phyloP scores from a whole-genome alignment of 2,329 filamentous ascomycete species.

The Epichloe baconii region DNA sequence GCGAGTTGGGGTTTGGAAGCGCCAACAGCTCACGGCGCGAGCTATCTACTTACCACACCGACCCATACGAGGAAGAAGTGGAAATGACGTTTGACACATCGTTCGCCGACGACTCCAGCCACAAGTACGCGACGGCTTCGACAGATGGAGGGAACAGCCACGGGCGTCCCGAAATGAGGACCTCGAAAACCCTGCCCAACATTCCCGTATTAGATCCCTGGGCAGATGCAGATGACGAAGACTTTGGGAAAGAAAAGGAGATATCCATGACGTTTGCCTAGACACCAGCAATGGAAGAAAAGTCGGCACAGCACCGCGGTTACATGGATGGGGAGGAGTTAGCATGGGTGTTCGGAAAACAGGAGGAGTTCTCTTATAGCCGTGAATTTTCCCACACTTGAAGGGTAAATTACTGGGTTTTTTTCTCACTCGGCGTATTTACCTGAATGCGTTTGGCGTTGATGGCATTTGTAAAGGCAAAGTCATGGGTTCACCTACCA shows the following conservation, averaged over 20 bases:
- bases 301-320: neutral
- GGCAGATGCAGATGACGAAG: slow-evolving; percentile 55
- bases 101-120: slow-evolving; percentile 28
- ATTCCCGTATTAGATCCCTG: slow-evolving; percentile 49
- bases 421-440: neutral
- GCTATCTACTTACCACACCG: slow-evolving; percentile 15
- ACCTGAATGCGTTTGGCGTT: neutral
- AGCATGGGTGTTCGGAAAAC: neutral
- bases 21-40: slow-evolving; percentile 5
- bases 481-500: no score
- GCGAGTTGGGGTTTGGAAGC: slow-evolving; percentile 4
- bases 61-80: slow-evolving; percentile 35
- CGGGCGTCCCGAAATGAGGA: slow-evolving; percentile 17
- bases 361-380: neutral
- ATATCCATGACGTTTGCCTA: slow-evolving; percentile 74
- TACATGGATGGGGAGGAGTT: neutral
- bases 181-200: slow-evolving; percentile 36
- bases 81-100: slow-evolving; percentile 63
- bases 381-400: neutral
- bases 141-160: slow-evolving; percentile 17
- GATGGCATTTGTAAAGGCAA: neutral
- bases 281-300: neutral
- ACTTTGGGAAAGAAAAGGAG: slow-evolving; percentile 60
- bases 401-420: no score
- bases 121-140: slow-evolving; percentile 11